These are phyloP conservation scores for Pseudocercospora crystallina DNA, from an alignment of 2,329 filamentous ascomycete species.

Conservation along the genomic window DNA sequence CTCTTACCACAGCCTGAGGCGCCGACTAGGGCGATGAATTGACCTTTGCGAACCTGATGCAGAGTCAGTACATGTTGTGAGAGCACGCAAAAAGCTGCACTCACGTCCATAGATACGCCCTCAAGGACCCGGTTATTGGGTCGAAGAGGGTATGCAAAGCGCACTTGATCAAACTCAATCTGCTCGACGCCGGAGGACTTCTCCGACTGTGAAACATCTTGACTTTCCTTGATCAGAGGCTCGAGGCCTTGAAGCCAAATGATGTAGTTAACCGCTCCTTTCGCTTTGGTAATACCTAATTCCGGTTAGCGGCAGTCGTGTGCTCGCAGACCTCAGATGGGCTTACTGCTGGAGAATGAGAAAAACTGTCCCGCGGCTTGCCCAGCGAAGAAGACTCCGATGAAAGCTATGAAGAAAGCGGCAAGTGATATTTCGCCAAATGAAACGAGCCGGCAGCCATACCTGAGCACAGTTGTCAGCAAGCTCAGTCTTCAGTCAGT, in stretches of 20 bases:
- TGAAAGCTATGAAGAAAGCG: conserved; percentile 60
- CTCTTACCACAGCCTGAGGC: conserved; percentile 51
- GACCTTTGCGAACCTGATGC: conserved; percentile 33
- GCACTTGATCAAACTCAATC: conserved; percentile 22
- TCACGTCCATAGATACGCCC: conserved; percentile 22
- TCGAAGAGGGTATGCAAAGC: conserved; percentile 7
- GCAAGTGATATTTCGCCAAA: conserved; percentile 33
- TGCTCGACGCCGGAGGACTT: conserved; percentile 15
- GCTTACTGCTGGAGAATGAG: conserved; percentile 49
- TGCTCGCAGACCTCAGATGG: too few relatives aligned
- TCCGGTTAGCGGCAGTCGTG: too few relatives aligned
- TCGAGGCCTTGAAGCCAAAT: conserved; percentile 42
- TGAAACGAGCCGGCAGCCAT: conserved; percentile 29
- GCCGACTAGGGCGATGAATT: conserved; percentile 49
- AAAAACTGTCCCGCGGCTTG: conserved; percentile 68
- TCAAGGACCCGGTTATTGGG: background rate
- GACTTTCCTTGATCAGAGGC: conserved; percentile 37
- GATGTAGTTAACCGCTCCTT: conserved; percentile 42
- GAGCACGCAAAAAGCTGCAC: too few relatives aligned
- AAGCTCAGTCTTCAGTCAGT: too few relatives aligned
- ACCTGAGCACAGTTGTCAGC: too few relatives aligned
- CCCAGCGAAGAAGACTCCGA: conserved; percentile 63
- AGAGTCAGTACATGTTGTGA: too few relatives aligned
- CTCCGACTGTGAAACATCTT: background rate
- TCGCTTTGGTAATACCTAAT: conserved; percentile 34